Conservation (phyloP, 768 basidiomycete genomes). For the Leccinum obscurum region DNA sequence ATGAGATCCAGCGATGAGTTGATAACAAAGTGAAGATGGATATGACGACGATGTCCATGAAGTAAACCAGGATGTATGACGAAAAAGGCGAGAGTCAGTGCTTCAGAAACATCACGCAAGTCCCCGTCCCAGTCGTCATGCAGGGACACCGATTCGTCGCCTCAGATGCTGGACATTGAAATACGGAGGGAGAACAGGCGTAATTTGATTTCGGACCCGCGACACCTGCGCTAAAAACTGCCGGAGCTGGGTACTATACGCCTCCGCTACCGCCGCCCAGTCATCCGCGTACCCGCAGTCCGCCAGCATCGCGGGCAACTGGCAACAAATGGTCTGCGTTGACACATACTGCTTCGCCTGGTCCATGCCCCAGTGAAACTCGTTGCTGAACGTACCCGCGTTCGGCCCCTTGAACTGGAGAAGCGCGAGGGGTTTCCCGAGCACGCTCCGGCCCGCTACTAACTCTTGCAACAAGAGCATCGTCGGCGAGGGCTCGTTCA, state of each 20-base stretch:
- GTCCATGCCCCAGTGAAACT: slow-evolving; percentile 32
- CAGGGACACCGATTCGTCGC: slow-evolving; percentile 26
- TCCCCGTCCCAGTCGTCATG: slow-evolving; percentile 10
- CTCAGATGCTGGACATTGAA: slow-evolving; percentile 35
- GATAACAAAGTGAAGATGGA: background rate
- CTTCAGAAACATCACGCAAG: background rate
- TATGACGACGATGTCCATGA: background rate
- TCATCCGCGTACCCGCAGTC: slow-evolving; percentile 31
- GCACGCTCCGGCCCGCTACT: slow-evolving; percentile 19
- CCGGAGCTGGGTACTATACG: slow-evolving; percentile 29
- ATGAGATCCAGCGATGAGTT: background rate
- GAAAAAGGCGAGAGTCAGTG: background rate
- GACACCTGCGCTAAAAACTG: slow-evolving; percentile 35
- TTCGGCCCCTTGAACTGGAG: slow-evolving; percentile 33
- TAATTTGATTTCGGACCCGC: slow-evolving; percentile 31
- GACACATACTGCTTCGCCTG: slow-evolving; percentile 28
- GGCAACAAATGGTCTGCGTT: slow-evolving; percentile 24
- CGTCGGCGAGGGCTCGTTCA: slow-evolving; percentile 32
- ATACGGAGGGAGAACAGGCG: slow-evolving; percentile 33
- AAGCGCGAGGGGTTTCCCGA: slow-evolving; percentile 23
- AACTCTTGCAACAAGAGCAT: slow-evolving; percentile 33
- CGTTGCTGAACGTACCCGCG: slow-evolving; percentile 27
- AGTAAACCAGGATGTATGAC: background rate
- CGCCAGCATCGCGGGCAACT: slow-evolving; percentile 19
- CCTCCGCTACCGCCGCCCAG: slow-evolving; percentile 32